A percentile compares a stretch with the other conserved stretches of the same genome.
Evolutionary conservation across 352 stramenopile genomes (phyloP).

Genomic region (Aphanomyces euteiches): DNA sequence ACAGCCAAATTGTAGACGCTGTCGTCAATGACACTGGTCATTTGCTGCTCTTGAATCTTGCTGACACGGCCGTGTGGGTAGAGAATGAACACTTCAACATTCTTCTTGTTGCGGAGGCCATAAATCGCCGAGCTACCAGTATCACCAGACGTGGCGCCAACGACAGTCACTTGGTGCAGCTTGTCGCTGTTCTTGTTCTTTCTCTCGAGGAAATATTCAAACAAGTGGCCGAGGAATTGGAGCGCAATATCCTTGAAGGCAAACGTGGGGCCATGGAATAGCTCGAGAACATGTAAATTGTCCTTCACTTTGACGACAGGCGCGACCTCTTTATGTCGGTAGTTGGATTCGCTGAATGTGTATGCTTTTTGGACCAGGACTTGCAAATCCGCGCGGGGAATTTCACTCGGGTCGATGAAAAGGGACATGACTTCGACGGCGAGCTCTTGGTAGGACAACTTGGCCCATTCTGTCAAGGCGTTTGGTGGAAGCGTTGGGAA

Average conservation of each 20-base stretch:
- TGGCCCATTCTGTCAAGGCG: conserved; percentile 74
- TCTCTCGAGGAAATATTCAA: conserved; percentile 97
- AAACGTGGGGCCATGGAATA: conserved; percentile 99
- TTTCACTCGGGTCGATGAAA: conserved; percentile 95
- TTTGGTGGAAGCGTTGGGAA: conserved; percentile 72
- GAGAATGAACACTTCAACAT: conserved; percentile 98
- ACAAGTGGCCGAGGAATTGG: conserved; percentile 98
- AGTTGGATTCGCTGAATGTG: conserved; percentile 66
- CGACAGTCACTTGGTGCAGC: conserved; percentile 91
- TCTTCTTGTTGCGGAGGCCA: conserved; percentile 95
- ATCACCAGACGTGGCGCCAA: conserved; percentile 97
- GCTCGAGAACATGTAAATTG: conserved; percentile 91
- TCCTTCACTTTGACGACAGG: conserved; percentile 90
- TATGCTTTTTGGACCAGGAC: conserved; percentile 93
- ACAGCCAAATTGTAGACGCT: conserved; percentile 98
- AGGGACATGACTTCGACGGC: conserved; percentile 94
- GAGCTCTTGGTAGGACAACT: conserved; percentile 93
- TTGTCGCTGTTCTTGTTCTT: conserved; percentile 53
- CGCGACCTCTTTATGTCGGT: conserved; percentile 91
- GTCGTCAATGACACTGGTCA: conserved; percentile 96
- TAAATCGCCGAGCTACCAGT: conserved; percentile 98
- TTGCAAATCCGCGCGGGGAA: conserved; percentile 86
- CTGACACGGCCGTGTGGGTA: conserved; percentile 95
- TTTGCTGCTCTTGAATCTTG: conserved; percentile 98
- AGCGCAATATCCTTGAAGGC: conserved; percentile 99